Base-by-base conservation (phyloP, 352 stramenopile genomes). In the Globisporangium polare region DNA sequence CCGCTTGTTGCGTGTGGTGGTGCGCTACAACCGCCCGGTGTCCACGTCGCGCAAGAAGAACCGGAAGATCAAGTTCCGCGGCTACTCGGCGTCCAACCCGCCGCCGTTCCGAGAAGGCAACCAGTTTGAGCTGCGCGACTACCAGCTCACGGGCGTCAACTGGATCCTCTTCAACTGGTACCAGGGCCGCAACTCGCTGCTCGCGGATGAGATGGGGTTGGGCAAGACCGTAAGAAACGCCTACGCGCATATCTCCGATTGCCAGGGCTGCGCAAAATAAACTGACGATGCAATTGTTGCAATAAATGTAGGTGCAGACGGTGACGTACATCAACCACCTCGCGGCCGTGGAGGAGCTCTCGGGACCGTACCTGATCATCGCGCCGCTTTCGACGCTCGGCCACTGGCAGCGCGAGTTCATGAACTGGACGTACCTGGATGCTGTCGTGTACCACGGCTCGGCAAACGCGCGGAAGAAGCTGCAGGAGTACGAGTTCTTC, bases 101-200 rank as follows among this genome's bases (percentile, higher is more conserved):
- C 84, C 84, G 15, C 74, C 79, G 5, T 84, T 84, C 66, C 90
- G 77, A 46, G 74, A 80, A 29, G 70, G 71, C 4, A 75, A 91
- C 51, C 58, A 54, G 2, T 83, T 95, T 55, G 84, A 94, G 49
- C 75, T 99, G 35, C 89, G 98, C 20, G 96, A 99, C 65, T 99
- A 99, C 79, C 98, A 99, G 78, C 80, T 99, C 49, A 97, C 97
- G 20, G 98, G 98, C 41, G 92, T 99, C 2, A 99, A 99, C 65
- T 99, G 98, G 98, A 92, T 99, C 72, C 80, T 99, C 42, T 98
- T 96, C 62, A 99, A 98, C 72, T 99, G 95, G 83, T 99, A 99
- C 69, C 97, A 99, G 65, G 76, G 86, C n/a, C 93, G 97, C 17
- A 97, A 96, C 60, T 99, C 92, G 63, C 98, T 99, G 75, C 83